Conservation (phyloP, 1,139 yeast species). For the Wickerhamomyces sp. region DNA sequence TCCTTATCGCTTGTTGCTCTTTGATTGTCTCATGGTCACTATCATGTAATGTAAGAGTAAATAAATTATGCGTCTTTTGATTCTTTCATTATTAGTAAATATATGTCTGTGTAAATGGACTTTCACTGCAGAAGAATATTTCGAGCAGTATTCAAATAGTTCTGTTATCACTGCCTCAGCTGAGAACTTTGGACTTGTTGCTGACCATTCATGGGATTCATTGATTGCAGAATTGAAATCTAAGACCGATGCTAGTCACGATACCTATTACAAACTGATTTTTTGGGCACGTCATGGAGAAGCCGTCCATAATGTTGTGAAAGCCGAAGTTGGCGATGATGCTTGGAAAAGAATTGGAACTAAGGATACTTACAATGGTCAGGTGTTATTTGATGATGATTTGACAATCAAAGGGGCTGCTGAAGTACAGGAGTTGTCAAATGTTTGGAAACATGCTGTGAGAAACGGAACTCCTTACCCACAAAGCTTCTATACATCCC, state of each 20-base stretch:
- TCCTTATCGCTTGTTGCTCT: no score
- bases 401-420: conserved; percentile 52
- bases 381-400: conserved; percentile 24
- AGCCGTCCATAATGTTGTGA: conserved; percentile 51
- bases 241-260: conserved; percentile 35
- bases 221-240: conserved; percentile 31
- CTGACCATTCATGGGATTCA: conserved; percentile 39
- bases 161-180: conserved; percentile 4
- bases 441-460: conserved; percentile 26
- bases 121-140: conserved; percentile 1
- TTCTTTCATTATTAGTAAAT: no score
- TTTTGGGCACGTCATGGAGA: conserved; percentile 69
- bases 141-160: conserved; percentile 2
- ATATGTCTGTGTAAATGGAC: conserved; percentile 2
- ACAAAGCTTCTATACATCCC: conserved; percentile 48
- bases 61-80: no score
- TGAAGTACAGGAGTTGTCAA: conserved; percentile 39
- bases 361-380: conserved; percentile 39
- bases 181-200: conserved; percentile 41
- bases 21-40: no score
- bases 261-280: conserved; percentile 46
- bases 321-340: conserved; percentile 31
- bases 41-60: no score
- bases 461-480: conserved; percentile 46
- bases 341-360: conserved; percentile 36